These are phyloP conservation scores for Sporothrix humicola DNA, from an alignment of 2,329 filamentous ascomycete species.

Conservation along the genomic window DNA sequence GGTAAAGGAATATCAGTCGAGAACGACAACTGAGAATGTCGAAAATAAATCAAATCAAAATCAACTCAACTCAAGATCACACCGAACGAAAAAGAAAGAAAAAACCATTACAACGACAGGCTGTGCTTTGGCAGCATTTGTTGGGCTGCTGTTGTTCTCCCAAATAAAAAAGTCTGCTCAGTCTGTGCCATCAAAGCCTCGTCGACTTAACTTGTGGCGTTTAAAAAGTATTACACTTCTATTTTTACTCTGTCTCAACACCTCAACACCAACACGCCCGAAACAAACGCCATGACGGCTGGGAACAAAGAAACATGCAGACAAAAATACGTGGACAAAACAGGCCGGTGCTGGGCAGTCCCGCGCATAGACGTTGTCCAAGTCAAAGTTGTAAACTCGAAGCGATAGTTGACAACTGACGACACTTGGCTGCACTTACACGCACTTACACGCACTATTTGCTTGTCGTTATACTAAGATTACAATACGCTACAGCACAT, in stretches of 20 bases:
- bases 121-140: neutral
- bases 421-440: neutral
- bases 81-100: neutral
- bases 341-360: neutral
- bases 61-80: neutral
- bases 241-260: slow-evolving; percentile 3
- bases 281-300: neutral
- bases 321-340: neutral
- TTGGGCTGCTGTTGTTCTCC: neutral
- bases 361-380: slow-evolving; percentile 3
- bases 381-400: neutral
- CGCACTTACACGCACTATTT: neutral
- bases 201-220: neutral
- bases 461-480: neutral
- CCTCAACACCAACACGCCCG: neutral
- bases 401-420: neutral
- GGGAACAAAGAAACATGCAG: neutral
- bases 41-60: neutral
- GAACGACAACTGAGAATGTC: neutral
- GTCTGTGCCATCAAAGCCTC: neutral
- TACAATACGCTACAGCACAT: too few relatives aligned
- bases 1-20: neutral
- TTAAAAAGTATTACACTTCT: too few relatives aligned
- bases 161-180: neutral
- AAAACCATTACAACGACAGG: slow-evolving; percentile 1